phyloP scores from a whole-genome alignment of 2,329 filamentous ascomycete genomes.

The Botrytis aclada region DNA sequence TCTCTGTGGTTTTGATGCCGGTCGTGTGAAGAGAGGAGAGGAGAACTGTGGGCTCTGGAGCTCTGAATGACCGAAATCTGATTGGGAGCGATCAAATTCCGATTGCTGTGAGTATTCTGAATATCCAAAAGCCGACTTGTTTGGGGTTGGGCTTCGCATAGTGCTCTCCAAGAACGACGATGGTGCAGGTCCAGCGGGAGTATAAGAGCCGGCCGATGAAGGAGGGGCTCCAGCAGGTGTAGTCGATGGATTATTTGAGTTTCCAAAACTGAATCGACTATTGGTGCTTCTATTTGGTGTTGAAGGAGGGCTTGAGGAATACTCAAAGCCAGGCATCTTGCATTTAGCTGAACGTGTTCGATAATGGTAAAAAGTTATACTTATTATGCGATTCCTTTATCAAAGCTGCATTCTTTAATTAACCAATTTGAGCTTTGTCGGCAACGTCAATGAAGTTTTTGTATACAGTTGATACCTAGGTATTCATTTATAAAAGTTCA shows the following conservation, averaged over 20 bases:
- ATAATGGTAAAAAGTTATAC: not conserved
- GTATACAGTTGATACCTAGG: not conserved
- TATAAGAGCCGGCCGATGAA: constrained; percentile 51
- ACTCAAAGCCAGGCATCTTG: constrained; percentile 32
- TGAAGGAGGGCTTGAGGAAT: constrained; percentile 37
- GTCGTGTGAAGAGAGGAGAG: constrained; percentile 24
- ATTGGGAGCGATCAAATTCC: constrained; percentile 28
- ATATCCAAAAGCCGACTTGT: constrained; percentile 32
- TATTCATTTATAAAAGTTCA: constrained; percentile 11
- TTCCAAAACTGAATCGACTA: constrained; percentile 32
- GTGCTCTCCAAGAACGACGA: constrained; percentile 51
- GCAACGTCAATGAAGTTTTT: not conserved
- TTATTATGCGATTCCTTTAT: not conserved
- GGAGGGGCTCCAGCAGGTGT: constrained; percentile 57
- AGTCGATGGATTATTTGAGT: constrained; percentile 46
- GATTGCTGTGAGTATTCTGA: constrained; percentile 38
- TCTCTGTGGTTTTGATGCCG: constrained; percentile 39
- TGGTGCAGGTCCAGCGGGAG: constrained; percentile 52
- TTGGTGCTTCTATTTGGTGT: constrained; percentile 38
- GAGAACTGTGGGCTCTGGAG: constrained; percentile 28
- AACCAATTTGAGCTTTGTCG: constrained; percentile 9
- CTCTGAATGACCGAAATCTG: constrained; percentile 23
- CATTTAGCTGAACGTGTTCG: not conserved
- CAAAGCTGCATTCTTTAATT: not conserved
- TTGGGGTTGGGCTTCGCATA: constrained; percentile 39